phyloP scores from a whole-genome alignment of 192 early-diverging fungal species.

The Umbelopsis vinacea region DNA sequence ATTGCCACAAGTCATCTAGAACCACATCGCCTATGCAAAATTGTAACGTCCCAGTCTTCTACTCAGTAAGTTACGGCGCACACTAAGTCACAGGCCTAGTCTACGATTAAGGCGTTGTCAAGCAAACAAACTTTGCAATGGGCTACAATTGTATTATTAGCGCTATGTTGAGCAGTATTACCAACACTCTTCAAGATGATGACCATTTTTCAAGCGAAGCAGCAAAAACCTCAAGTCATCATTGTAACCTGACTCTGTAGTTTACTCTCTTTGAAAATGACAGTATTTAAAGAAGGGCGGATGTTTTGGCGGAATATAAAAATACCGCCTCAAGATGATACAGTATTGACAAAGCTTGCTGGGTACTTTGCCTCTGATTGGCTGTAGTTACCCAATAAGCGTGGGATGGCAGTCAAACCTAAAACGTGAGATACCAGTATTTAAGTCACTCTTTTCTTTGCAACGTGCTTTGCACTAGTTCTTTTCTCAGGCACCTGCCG shows the following conservation, averaged over 20 bases:
- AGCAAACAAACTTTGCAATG: too few species aligned
- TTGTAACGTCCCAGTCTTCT: too few species aligned
- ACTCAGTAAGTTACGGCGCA: too few species aligned
- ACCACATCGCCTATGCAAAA: too few species aligned
- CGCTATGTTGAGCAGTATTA: too few species aligned
- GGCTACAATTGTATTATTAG: too few species aligned
- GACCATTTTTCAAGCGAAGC: too few species aligned
- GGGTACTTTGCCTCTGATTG: background rate
- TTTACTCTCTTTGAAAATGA: background rate
- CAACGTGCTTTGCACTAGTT: background rate
- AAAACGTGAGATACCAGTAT: background rate
- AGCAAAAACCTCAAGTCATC: too few species aligned
- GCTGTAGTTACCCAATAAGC: conserved; percentile 19
- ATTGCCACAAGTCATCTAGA: too few species aligned
- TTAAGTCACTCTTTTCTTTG: background rate
- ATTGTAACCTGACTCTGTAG: background rate
- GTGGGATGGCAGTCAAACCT: conserved; percentile 13
- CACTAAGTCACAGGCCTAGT: too few species aligned
- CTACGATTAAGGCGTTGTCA: too few species aligned
- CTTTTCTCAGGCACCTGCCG: background rate
- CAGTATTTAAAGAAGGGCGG: background rate
- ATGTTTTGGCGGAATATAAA: background rate
- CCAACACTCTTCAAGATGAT: too few species aligned
- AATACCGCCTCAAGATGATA: background rate
- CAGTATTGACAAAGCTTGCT: conserved; percentile 1